Evolutionary conservation across 2,329 filamentous ascomycete species (phyloP), one percentile per base, ranked within the genome.

Genomic region (Alternaria atra): DNA sequence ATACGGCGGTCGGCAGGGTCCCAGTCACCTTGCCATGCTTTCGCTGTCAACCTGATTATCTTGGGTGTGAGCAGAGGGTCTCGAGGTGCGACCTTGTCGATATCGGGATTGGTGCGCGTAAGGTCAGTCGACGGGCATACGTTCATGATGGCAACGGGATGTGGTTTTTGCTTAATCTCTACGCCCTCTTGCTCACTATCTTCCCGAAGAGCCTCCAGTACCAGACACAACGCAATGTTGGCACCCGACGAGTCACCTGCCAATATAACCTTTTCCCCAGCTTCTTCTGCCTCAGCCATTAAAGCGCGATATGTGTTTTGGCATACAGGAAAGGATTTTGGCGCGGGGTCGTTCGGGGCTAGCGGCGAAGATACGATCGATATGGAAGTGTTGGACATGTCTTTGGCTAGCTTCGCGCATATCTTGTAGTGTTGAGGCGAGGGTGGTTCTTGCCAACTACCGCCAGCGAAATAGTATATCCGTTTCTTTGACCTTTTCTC

Each of bases 211-310:
- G 79, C 77, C 40, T 78, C 74, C 17, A 84, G 59, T 0, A 77
- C 69, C 37, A 85, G 72, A 0, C 72, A 72, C 0, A 87, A 73
- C 0, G 82, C 79, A 4, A 88, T 77, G 60, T 88, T 88, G 0
- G 81, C 86, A 0, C 86, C 86, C 0, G 85, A 83, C 0, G 84
- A 86, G 55, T 88, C 86, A 1, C 86, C 86, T 0, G 81, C 82
- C 1, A 87, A 76, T 1, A 84, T 79, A 0, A 87, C 77, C 1
- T 71, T 77, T 55, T 86, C 82, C 2, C 73, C 74, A 0, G 73
- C 74, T 0, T 71, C 66, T 0, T 74, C 67, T 0, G 83, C 79
- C n/a, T 80, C 67, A 2, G 65, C 46, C 63, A 87, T 65, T 0
- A 86, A 60, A 0, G 69, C 68, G 0, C 74, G 72, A 60, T 87